Base-by-base conservation (phyloP, 2,329 filamentous ascomycete genomes). In the Fusarium chlamydosporum region DNA sequence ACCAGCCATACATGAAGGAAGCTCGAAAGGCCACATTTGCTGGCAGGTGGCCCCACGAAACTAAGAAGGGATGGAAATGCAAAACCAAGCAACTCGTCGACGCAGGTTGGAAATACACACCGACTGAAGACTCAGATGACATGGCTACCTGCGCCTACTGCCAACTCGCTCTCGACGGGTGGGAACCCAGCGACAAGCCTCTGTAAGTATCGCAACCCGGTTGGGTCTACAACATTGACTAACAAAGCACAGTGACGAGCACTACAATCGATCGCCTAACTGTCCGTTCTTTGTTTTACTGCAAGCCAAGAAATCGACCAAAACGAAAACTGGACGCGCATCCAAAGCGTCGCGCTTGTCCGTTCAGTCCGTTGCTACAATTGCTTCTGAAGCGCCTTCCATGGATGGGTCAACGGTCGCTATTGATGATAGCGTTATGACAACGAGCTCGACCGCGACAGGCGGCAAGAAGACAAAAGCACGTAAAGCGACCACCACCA, bases 81-180 rank as follows among this genome's bases (percentile, higher is more conserved):
- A 96, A 96, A 79, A 90, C 88, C 0, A 92, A 96, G 72, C 94
- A 96, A 89, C 90, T 98, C 82, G 93, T 93, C 34, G 92, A 95
- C 70, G 92, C 93, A 29, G 96, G 96, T 12, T 99, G 95, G 94
- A 94, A 92, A 76, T 97, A 94, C 80, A 96, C 94, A 26, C 94
- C 96, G 0, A 92, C 89, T 7, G 82, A 88, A 42, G 93, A 95
- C 42, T 93, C 90, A 13, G 91, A 96, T 69, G 96, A 99, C 78
- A 92, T 95, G 81, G 92, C 93, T 11, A 96, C 92, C 12, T 99
- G 96, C 77, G 86, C 92, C 29, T 97, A 98, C 80, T 99, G 96
- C 81, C 89, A 92, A 59, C 82, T 98, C 16, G 93, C 91, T 12
- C 86, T 99, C 12, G 95, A 98, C 78, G 94, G 94, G 8, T 99